These are phyloP conservation scores for Drosera capensis DNA, from an alignment of 148 eudicot genomes.

Conservation along the genomic window DNA sequence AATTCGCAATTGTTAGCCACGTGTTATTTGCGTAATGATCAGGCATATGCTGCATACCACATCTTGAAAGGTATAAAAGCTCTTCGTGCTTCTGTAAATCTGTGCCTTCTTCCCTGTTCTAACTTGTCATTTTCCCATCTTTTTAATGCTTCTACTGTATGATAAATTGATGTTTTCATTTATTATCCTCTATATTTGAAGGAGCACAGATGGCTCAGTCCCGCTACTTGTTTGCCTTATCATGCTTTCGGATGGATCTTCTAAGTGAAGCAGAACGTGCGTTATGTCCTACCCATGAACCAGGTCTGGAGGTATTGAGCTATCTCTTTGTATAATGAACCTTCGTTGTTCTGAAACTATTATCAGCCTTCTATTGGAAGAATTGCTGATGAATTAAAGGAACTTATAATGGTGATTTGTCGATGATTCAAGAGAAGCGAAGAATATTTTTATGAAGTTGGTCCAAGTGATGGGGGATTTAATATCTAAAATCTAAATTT, in stretches of 20 bases:
- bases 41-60: constrained; percentile 80
- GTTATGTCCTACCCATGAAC: constrained; percentile 56
- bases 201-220: constrained; percentile 83
- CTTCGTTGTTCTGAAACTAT: background rate
- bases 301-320: constrained; percentile 55
- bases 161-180: constrained; percentile 4
- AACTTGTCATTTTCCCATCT: background rate
- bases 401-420: too few species aligned
- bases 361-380: background rate
- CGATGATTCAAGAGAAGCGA: too few species aligned
- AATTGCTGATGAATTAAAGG: too few species aligned
- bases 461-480: too few species aligned
- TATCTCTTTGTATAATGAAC: background rate
- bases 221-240: constrained; percentile 88
- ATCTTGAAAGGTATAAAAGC: constrained; percentile 50
- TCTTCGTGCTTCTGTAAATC: background rate
- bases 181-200: constrained; percentile 24
- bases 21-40: constrained; percentile 80
- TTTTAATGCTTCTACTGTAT: background rate
- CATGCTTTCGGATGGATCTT: constrained; percentile 95
- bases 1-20: constrained; percentile 73
- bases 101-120: constrained; percentile 1
- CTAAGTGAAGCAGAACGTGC: constrained; percentile 82
- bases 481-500: too few species aligned
- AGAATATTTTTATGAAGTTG: too few species aligned